phyloP scores from a whole-genome alignment of 805 yeast genomes.

The Yamadazyma nakazawae region DNA sequence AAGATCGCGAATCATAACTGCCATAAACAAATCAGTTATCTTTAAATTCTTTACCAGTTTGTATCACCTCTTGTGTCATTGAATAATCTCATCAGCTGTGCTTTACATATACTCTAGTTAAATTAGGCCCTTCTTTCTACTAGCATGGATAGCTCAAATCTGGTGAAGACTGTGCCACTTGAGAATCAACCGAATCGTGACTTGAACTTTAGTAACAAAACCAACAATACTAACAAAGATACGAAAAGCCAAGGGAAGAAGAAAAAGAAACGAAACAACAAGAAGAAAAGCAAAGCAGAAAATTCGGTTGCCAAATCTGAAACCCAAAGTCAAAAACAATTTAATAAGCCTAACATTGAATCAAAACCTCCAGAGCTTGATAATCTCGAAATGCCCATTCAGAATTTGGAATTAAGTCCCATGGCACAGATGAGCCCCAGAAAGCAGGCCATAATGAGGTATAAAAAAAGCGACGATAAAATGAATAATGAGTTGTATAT shows the following conservation, averaged over 20 bases:
- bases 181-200: background rate
- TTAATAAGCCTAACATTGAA: background rate
- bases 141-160: background rate
- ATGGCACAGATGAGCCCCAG: constrained; percentile 29
- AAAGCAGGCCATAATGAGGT: constrained; percentile 36
- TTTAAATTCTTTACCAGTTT: background rate
- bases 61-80: background rate
- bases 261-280: constrained; percentile 8
- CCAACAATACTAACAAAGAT: constrained; percentile 1
- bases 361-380: constrained; percentile 4
- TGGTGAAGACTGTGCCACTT: background rate
- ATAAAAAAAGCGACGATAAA: constrained; percentile 28
- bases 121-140: background rate
- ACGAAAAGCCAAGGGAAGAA: background rate
- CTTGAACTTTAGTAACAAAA: background rate
- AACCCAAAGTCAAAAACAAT: background rate
- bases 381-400: background rate
- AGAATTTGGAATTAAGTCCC: constrained; percentile 4
- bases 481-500: constrained; percentile 18
- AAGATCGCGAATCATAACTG: background rate
- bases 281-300: constrained; percentile 1
- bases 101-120: no score
- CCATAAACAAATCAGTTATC: constrained; percentile 1
- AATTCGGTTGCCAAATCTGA: background rate
- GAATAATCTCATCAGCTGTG: background rate